phyloP scores from a whole-genome alignment of 2,329 filamentous ascomycete genomes.

The Penicillium corylophilum region DNA sequence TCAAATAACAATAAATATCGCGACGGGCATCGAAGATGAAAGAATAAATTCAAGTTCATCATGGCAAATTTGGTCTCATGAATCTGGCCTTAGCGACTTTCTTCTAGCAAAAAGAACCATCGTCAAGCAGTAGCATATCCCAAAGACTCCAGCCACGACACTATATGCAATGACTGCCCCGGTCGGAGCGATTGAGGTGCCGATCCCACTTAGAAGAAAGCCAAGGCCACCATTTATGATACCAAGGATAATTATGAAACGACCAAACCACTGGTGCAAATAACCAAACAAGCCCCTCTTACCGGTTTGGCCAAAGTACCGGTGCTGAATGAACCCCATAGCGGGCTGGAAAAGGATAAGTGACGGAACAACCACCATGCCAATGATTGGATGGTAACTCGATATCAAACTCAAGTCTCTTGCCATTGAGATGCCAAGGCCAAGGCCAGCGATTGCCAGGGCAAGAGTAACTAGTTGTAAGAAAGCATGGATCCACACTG shows the following conservation, averaged over 20 bases:
- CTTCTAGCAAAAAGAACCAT: neutral
- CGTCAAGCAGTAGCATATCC: neutral
- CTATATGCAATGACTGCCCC: slow-evolving; percentile 49
- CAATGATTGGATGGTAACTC: slow-evolving; percentile 52
- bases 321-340: slow-evolving; percentile 53
- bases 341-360: slow-evolving; percentile 59
- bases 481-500: slow-evolving; percentile 44
- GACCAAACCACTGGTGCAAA: slow-evolving; percentile 55
- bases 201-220: slow-evolving; percentile 44
- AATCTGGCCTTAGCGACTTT: neutral
- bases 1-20: too few species aligned
- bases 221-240: slow-evolving; percentile 59
- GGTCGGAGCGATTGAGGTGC: slow-evolving; percentile 3
- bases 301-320: slow-evolving; percentile 49
- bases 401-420: slow-evolving; percentile 35
- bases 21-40: too few species aligned
- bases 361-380: slow-evolving; percentile 48
- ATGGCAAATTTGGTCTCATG: too few species aligned
- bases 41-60: neutral
- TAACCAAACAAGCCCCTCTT: slow-evolving; percentile 48
- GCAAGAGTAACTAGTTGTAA: slow-evolving; percentile 51
- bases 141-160: slow-evolving; percentile 47
- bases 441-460: slow-evolving; percentile 50
- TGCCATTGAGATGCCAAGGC: slow-evolving; percentile 52
- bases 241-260: slow-evolving; percentile 50